Evolutionary conservation across 2,329 filamentous ascomycete genomes (phyloP).

Genomic region (Chaetomiaceae sp.): DNA sequence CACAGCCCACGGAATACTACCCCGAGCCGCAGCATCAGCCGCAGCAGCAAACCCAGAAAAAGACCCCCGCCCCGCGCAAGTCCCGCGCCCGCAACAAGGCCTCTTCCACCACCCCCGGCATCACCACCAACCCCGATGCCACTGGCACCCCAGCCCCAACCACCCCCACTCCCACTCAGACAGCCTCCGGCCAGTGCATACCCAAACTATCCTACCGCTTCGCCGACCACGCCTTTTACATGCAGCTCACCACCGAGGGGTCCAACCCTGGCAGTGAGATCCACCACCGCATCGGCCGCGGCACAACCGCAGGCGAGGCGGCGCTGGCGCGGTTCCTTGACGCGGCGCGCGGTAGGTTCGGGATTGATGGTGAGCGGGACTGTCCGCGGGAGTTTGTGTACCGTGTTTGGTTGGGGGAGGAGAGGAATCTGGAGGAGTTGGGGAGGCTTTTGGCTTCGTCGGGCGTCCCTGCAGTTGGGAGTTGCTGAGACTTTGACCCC

Average conservation of each 20-base stretch:
- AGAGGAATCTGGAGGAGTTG: constrained; percentile 2
- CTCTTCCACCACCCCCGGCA: background rate
- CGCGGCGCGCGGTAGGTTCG: background rate
- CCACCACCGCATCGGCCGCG: constrained; percentile 3
- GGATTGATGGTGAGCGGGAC: background rate
- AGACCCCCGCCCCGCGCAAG: constrained; percentile 5
- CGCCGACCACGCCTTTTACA: constrained; percentile 9
- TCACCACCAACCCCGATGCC: background rate
- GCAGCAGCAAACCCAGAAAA: background rate
- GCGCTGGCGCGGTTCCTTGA: constrained; percentile 6
- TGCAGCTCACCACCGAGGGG: background rate
- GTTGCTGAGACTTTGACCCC: no score
- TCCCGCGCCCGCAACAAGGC: constrained; percentile 10
- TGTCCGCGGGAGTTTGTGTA: constrained; percentile 8
- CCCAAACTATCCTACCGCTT: constrained; percentile 8
- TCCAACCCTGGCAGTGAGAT: background rate
- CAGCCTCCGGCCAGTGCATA: background rate
- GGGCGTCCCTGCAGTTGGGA: background rate
- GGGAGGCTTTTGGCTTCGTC: background rate
- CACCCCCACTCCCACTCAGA: background rate
- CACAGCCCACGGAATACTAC: background rate
- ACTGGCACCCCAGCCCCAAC: background rate
- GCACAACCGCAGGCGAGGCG: constrained; percentile 3
- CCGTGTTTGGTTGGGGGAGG: constrained; percentile 1
- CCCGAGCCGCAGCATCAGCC: background rate